Percentiles rank a stretch among this genome's conserved stretches.
Evolutionary conservation across 106 monocot species (phyloP).

Genomic region (Gastrodia elata): DNA sequence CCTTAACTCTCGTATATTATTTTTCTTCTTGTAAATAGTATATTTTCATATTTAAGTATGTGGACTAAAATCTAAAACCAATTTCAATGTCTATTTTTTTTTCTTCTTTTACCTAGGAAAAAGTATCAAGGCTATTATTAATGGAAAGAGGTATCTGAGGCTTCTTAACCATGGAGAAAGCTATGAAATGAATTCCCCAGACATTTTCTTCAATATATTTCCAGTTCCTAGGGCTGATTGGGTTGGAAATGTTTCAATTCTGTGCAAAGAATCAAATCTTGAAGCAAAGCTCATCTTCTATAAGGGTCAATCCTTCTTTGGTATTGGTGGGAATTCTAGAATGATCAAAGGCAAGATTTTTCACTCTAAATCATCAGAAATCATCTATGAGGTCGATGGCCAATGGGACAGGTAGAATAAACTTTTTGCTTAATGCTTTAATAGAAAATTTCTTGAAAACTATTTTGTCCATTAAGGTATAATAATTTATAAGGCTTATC

Average conservation of each 20-base stretch:
- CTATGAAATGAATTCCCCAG: slow-evolving; percentile 74
- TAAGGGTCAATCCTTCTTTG: slow-evolving; percentile 48
- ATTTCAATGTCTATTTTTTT: neutral
- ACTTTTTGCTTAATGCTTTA: neutral
- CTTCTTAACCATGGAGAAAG: slow-evolving; percentile 46
- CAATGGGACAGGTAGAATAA: slow-evolving; percentile 68
- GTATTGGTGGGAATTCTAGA: slow-evolving; percentile 59
- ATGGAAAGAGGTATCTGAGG: slow-evolving; percentile 58
- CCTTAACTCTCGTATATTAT: no score
- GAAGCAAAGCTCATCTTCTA: slow-evolving; percentile 56
- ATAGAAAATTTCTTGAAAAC: slow-evolving; percentile 41
- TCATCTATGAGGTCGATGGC: slow-evolving; percentile 67
- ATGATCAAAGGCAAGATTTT: slow-evolving; percentile 61
- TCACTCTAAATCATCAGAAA: slow-evolving; percentile 24
- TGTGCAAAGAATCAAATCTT: slow-evolving; percentile 57
- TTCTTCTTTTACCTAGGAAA: slow-evolving; percentile 29
- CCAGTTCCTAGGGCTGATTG: slow-evolving; percentile 62
- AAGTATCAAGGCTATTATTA: slow-evolving; percentile 45
- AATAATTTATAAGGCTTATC: no score
- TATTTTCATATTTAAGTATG: no score
- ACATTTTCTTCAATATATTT: slow-evolving; percentile 56
- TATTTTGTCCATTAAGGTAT: no score
- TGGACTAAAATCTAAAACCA: neutral
- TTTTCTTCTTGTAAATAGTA: no score
- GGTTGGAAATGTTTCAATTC: slow-evolving; percentile 49